These are phyloP conservation scores for Vitis riparia DNA, from an alignment of 164 flowering plant species.

Conservation along the genomic window DNA sequence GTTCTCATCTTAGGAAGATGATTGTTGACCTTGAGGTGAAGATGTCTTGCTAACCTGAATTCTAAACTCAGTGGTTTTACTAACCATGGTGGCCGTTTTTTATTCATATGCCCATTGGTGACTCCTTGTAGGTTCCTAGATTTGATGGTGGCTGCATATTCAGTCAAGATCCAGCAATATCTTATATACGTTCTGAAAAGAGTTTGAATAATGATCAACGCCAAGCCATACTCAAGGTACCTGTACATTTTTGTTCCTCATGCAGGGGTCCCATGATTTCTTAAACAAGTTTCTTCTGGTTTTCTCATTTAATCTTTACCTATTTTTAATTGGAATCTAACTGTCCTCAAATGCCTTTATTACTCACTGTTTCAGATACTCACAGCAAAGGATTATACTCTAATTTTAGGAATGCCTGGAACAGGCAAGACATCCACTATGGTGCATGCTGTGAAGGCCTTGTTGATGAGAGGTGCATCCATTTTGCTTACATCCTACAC, in stretches of 20 bases:
- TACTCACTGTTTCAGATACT: slow-evolving; percentile 67
- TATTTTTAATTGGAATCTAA: no score
- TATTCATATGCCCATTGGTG: slow-evolving; percentile 1
- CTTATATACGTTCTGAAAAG: slow-evolving; percentile 81
- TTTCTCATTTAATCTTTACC: background rate
- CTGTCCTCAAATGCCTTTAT: background rate
- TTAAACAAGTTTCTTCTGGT: background rate
- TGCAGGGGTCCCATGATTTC: background rate
- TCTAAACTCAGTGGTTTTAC: background rate
- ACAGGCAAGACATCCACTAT: slow-evolving; percentile 97
- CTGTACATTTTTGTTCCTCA: background rate
- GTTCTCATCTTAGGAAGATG: slow-evolving; percentile 74
- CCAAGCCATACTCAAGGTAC: slow-evolving; percentile 81
- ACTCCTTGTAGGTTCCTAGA: slow-evolving; percentile 69
- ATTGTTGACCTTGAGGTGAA: slow-evolving; percentile 90
- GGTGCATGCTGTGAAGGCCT: slow-evolving; percentile 98
- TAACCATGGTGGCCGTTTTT: background rate
- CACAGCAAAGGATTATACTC: slow-evolving; percentile 87
- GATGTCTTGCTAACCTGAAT: background rate
- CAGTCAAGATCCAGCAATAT: slow-evolving; percentile 96
- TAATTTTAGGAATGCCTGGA: slow-evolving; percentile 99
- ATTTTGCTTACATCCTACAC: slow-evolving; percentile 97
- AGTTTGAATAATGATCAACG: slow-evolving; percentile 93
- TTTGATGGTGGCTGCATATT: slow-evolving; percentile 82
- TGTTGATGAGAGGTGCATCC: slow-evolving; percentile 91